These are phyloP conservation scores for Ulvella scutata DNA, from an alignment of 139 green algal genomes.

Conservation along the genomic window DNA sequence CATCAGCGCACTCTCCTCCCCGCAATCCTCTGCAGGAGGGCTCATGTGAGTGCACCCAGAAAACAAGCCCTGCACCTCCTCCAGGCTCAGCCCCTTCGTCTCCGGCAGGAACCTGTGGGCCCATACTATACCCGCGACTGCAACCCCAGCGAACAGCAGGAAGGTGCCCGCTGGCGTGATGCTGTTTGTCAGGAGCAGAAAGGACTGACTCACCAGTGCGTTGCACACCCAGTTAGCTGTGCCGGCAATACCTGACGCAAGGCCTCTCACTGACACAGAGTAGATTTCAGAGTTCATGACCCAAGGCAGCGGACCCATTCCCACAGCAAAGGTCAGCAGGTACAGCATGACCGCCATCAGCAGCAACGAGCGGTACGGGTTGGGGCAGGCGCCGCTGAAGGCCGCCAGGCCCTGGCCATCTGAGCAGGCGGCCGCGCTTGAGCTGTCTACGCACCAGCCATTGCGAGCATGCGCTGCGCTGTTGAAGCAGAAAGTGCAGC, in stretches of 20 bases:
- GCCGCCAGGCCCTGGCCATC: background rate
- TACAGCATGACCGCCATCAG: slow-evolving; percentile 38
- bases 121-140: slow-evolving; percentile 21
- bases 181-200: slow-evolving; percentile 25
- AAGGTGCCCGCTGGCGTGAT: slow-evolving; percentile 36
- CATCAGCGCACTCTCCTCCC: too few species aligned
- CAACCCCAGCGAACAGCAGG: slow-evolving; percentile 25
- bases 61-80: slow-evolving; percentile 28
- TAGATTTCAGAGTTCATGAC: slow-evolving; percentile 62
- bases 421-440: background rate
- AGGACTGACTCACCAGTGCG: slow-evolving; percentile 38
- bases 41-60: too few species aligned
- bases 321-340: slow-evolving; percentile 45
- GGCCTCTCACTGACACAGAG: slow-evolving; percentile 21
- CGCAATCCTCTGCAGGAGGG: too few species aligned
- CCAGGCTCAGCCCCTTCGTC: slow-evolving; percentile 35
- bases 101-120: slow-evolving; percentile 31
- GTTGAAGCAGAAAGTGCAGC: background rate
- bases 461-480: background rate
- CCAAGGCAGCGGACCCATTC: slow-evolving; percentile 58
- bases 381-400: slow-evolving; percentile 36
- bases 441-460: background rate
- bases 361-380: slow-evolving; percentile 20
- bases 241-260: slow-evolving; percentile 27
- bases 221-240: slow-evolving; percentile 60